These are phyloP conservation scores for Pontederia paniculata DNA, from an alignment of 176 grass and related monocot species.

Conservation along the genomic window DNA sequence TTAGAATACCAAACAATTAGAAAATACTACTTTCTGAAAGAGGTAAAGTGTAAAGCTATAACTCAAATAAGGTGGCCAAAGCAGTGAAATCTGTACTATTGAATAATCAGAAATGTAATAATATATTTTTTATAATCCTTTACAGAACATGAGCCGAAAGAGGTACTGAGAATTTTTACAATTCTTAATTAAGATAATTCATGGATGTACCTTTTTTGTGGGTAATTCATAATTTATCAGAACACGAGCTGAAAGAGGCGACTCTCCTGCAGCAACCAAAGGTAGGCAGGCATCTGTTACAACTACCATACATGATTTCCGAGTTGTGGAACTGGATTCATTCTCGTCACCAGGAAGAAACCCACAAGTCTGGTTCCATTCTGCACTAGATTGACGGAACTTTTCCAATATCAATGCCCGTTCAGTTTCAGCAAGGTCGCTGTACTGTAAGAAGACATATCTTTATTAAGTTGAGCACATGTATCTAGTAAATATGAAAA, in stretches of 20 bases:
- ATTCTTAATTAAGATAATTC: neutral
- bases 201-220: conserved; percentile 50
- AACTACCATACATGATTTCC: conserved; percentile 57
- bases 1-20: no score
- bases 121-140: no score
- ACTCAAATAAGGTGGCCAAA: no score
- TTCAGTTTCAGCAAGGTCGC: conserved; percentile 62
- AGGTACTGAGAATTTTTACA: neutral
- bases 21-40: no score
- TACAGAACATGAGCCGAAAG: neutral
- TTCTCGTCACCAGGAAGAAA: conserved; percentile 18
- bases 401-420: conserved; percentile 68
- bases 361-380: conserved; percentile 45
- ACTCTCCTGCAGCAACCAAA: conserved; percentile 41
- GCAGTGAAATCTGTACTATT: no score
- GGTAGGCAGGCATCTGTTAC: conserved; percentile 87
- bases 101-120: no score
- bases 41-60: no score
- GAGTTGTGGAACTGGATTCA: conserved; percentile 25
- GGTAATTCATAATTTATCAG: conserved; percentile 88
- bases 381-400: conserved; percentile 40
- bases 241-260: conserved; percentile 50
- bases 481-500: neutral
- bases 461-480: neutral
- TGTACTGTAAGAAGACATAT: conserved; percentile 42